Percentiles rank a stretch among this genome's conserved stretches.
Evolutionary conservation across 2,329 filamentous ascomycete genomes (phyloP).

Genomic region (Gaeumannomyces tritici): DNA sequence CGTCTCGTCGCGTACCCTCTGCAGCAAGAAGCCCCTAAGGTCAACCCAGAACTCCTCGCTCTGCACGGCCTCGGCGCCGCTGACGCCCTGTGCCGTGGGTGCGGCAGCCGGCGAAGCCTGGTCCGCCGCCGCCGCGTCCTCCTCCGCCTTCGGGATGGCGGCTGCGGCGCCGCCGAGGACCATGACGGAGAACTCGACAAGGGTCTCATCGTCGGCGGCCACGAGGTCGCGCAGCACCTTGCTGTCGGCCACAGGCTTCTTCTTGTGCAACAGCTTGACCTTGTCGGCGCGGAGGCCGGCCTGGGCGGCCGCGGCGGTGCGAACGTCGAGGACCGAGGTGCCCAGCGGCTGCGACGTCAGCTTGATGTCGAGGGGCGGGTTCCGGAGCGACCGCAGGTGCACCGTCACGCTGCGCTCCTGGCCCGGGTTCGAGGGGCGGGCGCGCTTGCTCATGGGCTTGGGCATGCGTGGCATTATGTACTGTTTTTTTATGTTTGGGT

Average conservation of each 20-base stretch:
- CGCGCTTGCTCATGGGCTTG: slow-evolving; percentile 40
- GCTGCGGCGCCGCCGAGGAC: slow-evolving; percentile 62
- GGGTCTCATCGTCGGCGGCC: slow-evolving; percentile 44
- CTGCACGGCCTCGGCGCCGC: slow-evolving; percentile 50
- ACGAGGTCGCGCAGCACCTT: slow-evolving; percentile 71
- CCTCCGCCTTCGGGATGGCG: slow-evolving; percentile 16
- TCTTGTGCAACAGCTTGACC: slow-evolving; percentile 76
- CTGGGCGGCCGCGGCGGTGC: slow-evolving; percentile 55
- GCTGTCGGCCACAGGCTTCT: slow-evolving; percentile 72
- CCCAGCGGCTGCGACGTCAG: slow-evolving; percentile 53
- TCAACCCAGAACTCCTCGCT: slow-evolving; percentile 80
- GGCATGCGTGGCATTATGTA: slow-evolving; percentile 64
- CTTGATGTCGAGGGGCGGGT: slow-evolving; percentile 58
- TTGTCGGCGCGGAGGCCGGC: slow-evolving; percentile 61
- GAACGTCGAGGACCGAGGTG: slow-evolving; percentile 72
- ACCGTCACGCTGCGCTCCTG: slow-evolving; percentile 46
- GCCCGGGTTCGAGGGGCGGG: slow-evolving; percentile 36
- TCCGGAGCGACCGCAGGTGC: slow-evolving; percentile 66
- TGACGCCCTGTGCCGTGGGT: slow-evolving; percentile 40
- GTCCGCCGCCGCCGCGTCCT: slow-evolving; percentile 23
- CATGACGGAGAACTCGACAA: slow-evolving; percentile 78
- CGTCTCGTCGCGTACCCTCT: slow-evolving; percentile 64
- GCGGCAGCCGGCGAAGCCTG: slow-evolving; percentile 30
- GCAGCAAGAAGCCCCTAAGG: slow-evolving; percentile 68
- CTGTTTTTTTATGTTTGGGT: slow-evolving; percentile 28